phyloP scores from a whole-genome alignment of 164 flowering plant genomes.

The Buxus sempervirens region DNA sequence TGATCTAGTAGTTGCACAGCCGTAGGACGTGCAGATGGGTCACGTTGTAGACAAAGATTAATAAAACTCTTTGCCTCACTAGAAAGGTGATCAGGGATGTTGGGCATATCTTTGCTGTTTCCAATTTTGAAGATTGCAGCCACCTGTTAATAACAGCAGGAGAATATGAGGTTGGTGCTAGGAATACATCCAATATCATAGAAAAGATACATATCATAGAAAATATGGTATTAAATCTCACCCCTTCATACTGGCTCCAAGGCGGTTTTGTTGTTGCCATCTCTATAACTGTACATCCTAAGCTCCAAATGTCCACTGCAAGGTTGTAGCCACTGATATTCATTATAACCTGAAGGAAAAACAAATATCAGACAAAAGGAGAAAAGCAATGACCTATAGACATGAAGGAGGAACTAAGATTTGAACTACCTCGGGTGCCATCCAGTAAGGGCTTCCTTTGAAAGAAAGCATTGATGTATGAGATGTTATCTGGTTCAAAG shows the following conservation, averaged over 20 bases:
- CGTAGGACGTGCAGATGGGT: slow-evolving; percentile 75
- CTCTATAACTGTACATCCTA: slow-evolving; percentile 94
- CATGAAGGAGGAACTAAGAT: slow-evolving; percentile 1
- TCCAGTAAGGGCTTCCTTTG: slow-evolving; percentile 98
- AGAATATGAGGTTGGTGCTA: slow-evolving; percentile 2
- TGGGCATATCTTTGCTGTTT: slow-evolving; percentile 87
- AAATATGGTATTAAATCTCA: slow-evolving; percentile 25
- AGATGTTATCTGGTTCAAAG: slow-evolving; percentile 51
- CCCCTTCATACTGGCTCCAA: slow-evolving; percentile 98
- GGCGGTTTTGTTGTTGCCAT: slow-evolving; percentile 98
- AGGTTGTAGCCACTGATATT: slow-evolving; percentile 74
- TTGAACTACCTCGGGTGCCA: slow-evolving; percentile 89
- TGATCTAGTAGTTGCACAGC: slow-evolving; percentile 65
- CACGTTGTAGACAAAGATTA: slow-evolving; percentile 72
- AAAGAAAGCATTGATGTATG: slow-evolving; percentile 76
- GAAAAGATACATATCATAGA: not conserved
- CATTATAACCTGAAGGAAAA: slow-evolving; percentile 74
- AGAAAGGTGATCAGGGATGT: slow-evolving; percentile 77
- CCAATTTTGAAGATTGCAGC: slow-evolving; percentile 98
- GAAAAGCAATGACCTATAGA: not conserved
- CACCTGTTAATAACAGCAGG: slow-evolving; percentile 46
- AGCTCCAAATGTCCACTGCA: slow-evolving; percentile 96
- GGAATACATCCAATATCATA: not conserved
- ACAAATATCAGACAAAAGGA: slow-evolving; percentile 4
- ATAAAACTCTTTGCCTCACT: slow-evolving; percentile 71